Conservation (phyloP, 2,329 filamentous ascomycete species). For the Fusarium robinianum region DNA sequence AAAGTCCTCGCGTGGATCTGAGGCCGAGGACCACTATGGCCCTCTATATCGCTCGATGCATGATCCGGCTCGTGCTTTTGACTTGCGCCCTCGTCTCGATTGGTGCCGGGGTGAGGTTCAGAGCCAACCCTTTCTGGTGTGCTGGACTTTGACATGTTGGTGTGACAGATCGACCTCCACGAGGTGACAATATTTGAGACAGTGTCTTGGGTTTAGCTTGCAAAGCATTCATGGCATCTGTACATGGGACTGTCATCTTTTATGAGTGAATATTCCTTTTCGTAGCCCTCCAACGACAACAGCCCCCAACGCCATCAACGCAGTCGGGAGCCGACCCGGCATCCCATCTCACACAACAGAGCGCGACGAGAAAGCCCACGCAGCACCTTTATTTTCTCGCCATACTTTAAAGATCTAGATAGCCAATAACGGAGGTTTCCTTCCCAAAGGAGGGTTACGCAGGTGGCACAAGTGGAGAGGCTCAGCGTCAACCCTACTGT, state of each 20-base stretch:
- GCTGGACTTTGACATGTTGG: background rate
- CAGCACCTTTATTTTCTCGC: too few species aligned
- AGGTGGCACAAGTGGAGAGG: too few species aligned
- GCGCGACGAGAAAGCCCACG: background rate
- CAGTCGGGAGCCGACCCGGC: constrained; percentile 22
- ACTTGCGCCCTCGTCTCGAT: background rate
- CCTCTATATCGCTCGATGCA: background rate
- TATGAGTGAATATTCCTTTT: background rate
- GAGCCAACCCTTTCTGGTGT: background rate
- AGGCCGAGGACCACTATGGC: constrained; percentile 3
- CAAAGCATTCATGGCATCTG: background rate
- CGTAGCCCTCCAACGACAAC: background rate
- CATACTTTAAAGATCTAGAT: too few species aligned
- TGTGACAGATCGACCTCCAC: background rate
- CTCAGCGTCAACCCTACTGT: too few species aligned
- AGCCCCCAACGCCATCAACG: background rate
- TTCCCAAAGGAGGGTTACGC: too few species aligned
- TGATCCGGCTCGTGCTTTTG: background rate
- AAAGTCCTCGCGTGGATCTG: constrained; percentile 13
- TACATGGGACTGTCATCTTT: background rate
- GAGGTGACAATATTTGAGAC: background rate
- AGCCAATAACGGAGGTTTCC: too few species aligned
- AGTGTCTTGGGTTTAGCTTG: too few species aligned
- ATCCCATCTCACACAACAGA: constrained; percentile 1
- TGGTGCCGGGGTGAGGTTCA: background rate